Base-by-base conservation (phyloP, 257 asterid species). In the Schizonepeta tenuifolia region DNA sequence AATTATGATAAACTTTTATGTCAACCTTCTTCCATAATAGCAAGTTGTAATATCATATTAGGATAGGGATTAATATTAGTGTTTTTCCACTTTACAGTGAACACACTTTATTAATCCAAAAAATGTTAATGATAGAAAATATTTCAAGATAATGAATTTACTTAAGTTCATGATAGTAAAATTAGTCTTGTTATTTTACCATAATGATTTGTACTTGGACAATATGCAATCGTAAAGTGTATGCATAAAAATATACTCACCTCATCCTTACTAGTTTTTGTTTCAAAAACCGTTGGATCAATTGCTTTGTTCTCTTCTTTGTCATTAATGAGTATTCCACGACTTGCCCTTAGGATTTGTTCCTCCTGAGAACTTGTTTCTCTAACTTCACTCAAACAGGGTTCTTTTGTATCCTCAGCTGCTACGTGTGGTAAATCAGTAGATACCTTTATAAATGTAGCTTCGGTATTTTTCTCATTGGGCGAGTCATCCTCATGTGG, bases 341-440 rank as follows among this genome's bases (percentile, higher is more conserved):
- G 70, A 73, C 26, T 24, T 24, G 26, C 26, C 1, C 26, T 24
- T 24, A 24, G 26, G 26, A 24, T 1, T 24, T 76, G 74, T 65
- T 79, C 75, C 58, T 73, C 78, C 10, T 24, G 65, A 21, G 76
- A 24, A 61, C 31, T 38, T 59, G 65, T 67, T 74, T 75, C 83
- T 47, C 40, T 40, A 15, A 51, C 72, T 67, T 67, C 58, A 59
- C 49, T 43, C 22, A 44, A 62, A 66, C 43, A 47, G 22, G 55
- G 26, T 59, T 58, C 65, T 71, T 71, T 54, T 43, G 67, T 59
- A 66, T 57, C 75, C 67, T 28, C 75, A 10, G 53, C 60, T 56
- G 65, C 68, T 65, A 15, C 60, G 53, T 64, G 63, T 72, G 68
- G n/a, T 40, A 77, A 53, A 75, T 71, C 86, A 15, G 9, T 28